Conservation (phyloP, 2,329 filamentous ascomycete genomes). For the Anisogramma anomala region DNA sequence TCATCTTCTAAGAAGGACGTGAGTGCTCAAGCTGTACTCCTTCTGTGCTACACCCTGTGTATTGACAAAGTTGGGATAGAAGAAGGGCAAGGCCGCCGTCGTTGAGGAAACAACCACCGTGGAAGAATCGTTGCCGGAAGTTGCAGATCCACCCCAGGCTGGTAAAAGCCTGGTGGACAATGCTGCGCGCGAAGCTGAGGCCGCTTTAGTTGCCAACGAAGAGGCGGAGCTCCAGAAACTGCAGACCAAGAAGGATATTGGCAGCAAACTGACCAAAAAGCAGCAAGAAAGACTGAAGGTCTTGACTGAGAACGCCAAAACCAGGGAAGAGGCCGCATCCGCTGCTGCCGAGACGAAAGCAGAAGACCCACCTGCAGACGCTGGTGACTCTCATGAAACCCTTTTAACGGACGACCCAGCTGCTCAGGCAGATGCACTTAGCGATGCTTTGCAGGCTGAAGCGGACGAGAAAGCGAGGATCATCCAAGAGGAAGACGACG, state of each 20-base stretch:
- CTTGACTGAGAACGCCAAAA: conserved; percentile 9
- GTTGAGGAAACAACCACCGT: conserved; percentile 14
- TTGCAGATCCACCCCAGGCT: background rate
- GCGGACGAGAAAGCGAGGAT: conserved; percentile 14
- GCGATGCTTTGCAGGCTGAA: conserved; percentile 18
- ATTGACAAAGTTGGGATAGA: conserved; percentile 16
- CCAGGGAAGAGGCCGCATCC: conserved; percentile 3
- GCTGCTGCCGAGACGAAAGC: conserved; percentile 1
- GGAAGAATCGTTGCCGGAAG: conserved; percentile 7
- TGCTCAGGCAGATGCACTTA: background rate
- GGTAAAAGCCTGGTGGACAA: background rate
- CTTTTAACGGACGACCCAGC: background rate
- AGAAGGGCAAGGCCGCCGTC: conserved; percentile 18
- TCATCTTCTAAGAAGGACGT: conserved; percentile 15
- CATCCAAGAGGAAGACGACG: conserved; percentile 9
- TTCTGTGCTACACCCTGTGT: background rate
- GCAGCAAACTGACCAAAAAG: conserved; percentile 5
- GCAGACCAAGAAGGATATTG: conserved; percentile 9
- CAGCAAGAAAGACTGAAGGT: conserved; percentile 6
- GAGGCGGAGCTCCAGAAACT: conserved; percentile 23
- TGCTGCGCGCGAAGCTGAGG: conserved; percentile 6
- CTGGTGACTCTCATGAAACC: background rate
- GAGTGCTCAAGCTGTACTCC: background rate
- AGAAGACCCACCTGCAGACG: background rate
- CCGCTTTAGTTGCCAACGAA: conserved; percentile 15